phyloP scores from a whole-genome alignment of 2,329 filamentous ascomycete genomes.

The Cercospora sp. region DNA sequence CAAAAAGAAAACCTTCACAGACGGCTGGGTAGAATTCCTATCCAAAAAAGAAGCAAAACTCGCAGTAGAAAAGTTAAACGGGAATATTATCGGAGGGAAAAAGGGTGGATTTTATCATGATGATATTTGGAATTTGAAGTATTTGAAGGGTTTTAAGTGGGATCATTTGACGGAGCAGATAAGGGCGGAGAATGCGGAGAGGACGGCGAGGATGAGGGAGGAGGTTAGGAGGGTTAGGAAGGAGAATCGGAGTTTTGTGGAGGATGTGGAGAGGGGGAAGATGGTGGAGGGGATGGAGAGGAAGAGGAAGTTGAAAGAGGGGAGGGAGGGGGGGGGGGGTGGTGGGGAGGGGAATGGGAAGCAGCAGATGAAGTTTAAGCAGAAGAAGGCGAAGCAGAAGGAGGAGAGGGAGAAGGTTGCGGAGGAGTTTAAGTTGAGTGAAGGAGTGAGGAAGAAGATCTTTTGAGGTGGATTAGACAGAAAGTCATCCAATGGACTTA shows the following conservation, averaged over 20 bases:
- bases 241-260: conserved; percentile 79
- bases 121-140: conserved; percentile 82
- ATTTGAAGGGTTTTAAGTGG: conserved; percentile 85
- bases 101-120: conserved; percentile 82
- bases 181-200: conserved; percentile 75
- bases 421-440: background rate
- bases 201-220: conserved; percentile 71
- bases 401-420: conserved; percentile 5
- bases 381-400: conserved; percentile 8
- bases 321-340: conserved; percentile 39
- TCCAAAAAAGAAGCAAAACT: conserved; percentile 74
- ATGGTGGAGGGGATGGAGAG: conserved; percentile 69
- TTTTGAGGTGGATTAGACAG: conserved; percentile 4
- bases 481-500: background rate
- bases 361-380: conserved; percentile 16
- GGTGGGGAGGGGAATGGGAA: background rate
- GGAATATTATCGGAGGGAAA: conserved; percentile 76
- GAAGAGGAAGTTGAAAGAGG: conserved; percentile 57
- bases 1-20: conserved; percentile 77
- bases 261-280: conserved; percentile 77
- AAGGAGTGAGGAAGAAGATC: conserved; percentile 13
- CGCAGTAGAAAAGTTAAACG: conserved; percentile 75
- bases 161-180: conserved; percentile 70
- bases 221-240: conserved; percentile 73
- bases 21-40: conserved; percentile 84